A percentile compares a stretch with the other conserved stretches of the same genome.
Evolutionary conservation across 129 eudicot species (phyloP).

Genomic region (Chrysanthemum makinoi): DNA sequence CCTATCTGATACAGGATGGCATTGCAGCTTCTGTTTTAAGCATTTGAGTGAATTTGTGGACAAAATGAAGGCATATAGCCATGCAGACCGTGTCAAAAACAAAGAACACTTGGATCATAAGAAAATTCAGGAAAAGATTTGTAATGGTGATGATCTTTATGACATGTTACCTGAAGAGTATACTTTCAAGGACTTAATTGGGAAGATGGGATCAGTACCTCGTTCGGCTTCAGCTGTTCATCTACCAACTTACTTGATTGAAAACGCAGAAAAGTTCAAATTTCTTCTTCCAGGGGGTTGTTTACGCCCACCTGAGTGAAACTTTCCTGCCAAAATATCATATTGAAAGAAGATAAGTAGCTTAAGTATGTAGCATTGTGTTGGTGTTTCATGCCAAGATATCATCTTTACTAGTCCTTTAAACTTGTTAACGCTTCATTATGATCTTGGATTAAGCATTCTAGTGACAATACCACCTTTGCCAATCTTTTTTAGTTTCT

Average conservation of each 20-base stretch:
- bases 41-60: conserved; percentile 65
- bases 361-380: too few species aligned
- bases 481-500: too few species aligned
- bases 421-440: too few species aligned
- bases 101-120: conserved; percentile 46
- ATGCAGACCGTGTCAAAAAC: conserved; percentile 72
- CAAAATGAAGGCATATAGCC: conserved; percentile 93
- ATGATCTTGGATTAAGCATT: too few species aligned
- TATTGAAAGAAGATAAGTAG: too few species aligned
- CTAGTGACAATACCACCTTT: too few species aligned
- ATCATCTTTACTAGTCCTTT: not conserved
- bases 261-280: conserved; percentile 77
- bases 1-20: conserved; percentile 93
- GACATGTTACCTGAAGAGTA: conserved; percentile 96
- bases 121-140: conserved; percentile 69
- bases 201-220: conserved; percentile 91
- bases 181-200: conserved; percentile 63
- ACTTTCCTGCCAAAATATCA: too few species aligned
- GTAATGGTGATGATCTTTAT: conserved; percentile 78
- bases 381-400: too few species aligned
- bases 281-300: conserved; percentile 97
- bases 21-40: conserved; percentile 85
- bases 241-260: conserved; percentile 75
- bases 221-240: conserved; percentile 87
- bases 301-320: conserved; percentile 34